Evolutionary conservation across 495 filamentous ascomycete genomes (phyloP), one percentile per base, ranked within the genome.

Genomic region (Aspergillus kassunensis): DNA sequence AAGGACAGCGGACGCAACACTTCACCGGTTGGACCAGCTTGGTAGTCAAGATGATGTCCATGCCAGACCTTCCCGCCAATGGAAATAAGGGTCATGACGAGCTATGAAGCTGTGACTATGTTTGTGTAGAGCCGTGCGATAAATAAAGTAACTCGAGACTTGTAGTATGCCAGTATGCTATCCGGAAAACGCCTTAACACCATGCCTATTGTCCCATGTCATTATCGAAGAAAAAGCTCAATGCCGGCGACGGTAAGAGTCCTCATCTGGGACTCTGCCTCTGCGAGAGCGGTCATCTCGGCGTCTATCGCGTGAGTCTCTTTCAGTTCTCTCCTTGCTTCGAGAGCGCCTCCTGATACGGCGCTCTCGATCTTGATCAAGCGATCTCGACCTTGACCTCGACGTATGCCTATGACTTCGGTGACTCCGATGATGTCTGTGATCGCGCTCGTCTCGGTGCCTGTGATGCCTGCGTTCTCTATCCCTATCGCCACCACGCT

Each of bases 21-120:
- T 98, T 98, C 66, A 95, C 92, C 13, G 93, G 93, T 48, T 98
- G 93, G 93, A 98, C 95, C 42, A 95, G 89, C 67, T 73, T 97
- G 67, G 92, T 97, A 56, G 91, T 97, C 33, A 97, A 96, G 77
- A 88, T 98, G 61, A 96, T 97, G 93, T 79, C 79, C 34, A 91
- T 98, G 89, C 85, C 86, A 18, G 80, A 88, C 56, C 59, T 80
- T 50, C 41, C 58, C 27, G 54, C 58, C 34, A 41, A 45, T 33
- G 56, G 50, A 36, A 53, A 62, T 46, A 53, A 56, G 13, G 58
- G 53, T 10, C 72, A 75, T 54, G 74, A 77, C 40, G 74, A 77
- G 61, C 55, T 77, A 52, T 77, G 62, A 54, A 44, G 16, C 25
- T 41, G 18, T 16, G 52, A 46, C 35, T 34, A 18, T 2, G 34